These are phyloP conservation scores for Coemansia sp. DNA, from an alignment of 192 early-diverging fungal species.

Conservation along the genomic window DNA sequence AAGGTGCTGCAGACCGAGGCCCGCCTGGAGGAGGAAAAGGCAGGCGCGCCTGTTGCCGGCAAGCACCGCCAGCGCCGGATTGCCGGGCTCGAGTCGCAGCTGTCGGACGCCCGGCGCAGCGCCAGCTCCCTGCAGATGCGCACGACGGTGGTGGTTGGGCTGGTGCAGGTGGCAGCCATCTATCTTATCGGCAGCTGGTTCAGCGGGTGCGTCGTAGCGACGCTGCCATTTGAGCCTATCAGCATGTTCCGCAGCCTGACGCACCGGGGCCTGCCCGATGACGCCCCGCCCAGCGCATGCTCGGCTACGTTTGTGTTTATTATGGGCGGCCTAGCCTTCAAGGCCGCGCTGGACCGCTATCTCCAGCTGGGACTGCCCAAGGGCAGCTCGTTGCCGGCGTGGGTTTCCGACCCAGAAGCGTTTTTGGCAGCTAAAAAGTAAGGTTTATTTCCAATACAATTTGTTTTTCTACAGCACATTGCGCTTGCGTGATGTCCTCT, in stretches of 20 bases:
- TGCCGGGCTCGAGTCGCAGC: conserved; percentile 41
- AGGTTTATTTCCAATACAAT: not conserved
- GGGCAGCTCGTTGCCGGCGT: conserved; percentile 42
- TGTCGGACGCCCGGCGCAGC: conserved; percentile 39
- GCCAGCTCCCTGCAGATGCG: conserved; percentile 45
- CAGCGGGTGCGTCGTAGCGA: conserved; percentile 25
- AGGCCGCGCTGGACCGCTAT: conserved; percentile 35
- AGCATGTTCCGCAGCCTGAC: conserved; percentile 41
- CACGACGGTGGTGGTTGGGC: conserved; percentile 37
- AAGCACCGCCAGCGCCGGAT: conserved; percentile 50
- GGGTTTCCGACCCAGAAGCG: conserved; percentile 49
- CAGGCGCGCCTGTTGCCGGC: conserved; percentile 13
- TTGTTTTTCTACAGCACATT: conserved; percentile 58
- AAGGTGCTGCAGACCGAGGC: conserved; percentile 38
- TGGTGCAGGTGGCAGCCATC: conserved; percentile 38
- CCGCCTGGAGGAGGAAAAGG: conserved; percentile 37
- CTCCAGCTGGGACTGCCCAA: conserved; percentile 52
- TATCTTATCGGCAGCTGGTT: conserved; percentile 31
- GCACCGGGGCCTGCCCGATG: conserved; percentile 44
- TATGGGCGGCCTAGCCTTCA: conserved; percentile 44
- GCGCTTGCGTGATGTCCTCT: conserved; percentile 79
- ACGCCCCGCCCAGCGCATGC: conserved; percentile 33
- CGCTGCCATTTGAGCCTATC: conserved; percentile 47
- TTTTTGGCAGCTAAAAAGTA: conserved; percentile 28
- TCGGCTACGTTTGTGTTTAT: conserved; percentile 54